Conservation (phyloP, 148 eudicot species). For the Chenopodium berlandieri region DNA sequence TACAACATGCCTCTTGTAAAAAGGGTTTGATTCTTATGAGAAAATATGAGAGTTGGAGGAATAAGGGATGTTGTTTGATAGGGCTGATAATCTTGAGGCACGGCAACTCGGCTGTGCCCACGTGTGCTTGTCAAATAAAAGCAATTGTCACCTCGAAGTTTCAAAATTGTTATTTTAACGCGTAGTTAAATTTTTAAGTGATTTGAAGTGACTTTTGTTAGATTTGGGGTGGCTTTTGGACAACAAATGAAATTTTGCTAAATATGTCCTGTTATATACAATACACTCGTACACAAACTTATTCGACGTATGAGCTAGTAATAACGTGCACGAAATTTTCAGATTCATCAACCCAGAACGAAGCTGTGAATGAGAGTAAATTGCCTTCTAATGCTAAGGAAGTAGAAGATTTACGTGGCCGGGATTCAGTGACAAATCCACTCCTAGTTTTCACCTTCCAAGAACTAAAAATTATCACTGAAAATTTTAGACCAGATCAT, state of each 20-base stretch:
- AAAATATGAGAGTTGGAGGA: too few relatives aligned
- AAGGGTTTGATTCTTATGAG: too few relatives aligned
- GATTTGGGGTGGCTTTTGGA: neutral
- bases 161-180: too few relatives aligned
- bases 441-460: conserved; percentile 62
- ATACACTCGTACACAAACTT: neutral
- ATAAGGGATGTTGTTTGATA: too few relatives aligned
- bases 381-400: conserved; percentile 84
- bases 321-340: neutral
- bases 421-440: conserved; percentile 52
- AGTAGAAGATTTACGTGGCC: conserved; percentile 71
- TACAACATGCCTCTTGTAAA: too few relatives aligned
- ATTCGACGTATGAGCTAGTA: neutral
- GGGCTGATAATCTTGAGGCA: too few relatives aligned
- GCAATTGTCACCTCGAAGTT: too few relatives aligned
- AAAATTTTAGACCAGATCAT: conserved; percentile 70
- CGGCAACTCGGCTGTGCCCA: too few relatives aligned
- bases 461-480: conserved; percentile 62
- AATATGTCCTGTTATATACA: neutral
- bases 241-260: too few relatives aligned
- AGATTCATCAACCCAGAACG: conserved; percentile 41
- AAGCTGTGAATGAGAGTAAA: conserved; percentile 36
- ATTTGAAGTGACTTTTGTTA: neutral
- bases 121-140: too few relatives aligned
- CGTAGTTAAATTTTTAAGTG: neutral